Base-by-base conservation (phyloP, 352 stramenopile genomes). In the Phytophthora pluvialis region DNA sequence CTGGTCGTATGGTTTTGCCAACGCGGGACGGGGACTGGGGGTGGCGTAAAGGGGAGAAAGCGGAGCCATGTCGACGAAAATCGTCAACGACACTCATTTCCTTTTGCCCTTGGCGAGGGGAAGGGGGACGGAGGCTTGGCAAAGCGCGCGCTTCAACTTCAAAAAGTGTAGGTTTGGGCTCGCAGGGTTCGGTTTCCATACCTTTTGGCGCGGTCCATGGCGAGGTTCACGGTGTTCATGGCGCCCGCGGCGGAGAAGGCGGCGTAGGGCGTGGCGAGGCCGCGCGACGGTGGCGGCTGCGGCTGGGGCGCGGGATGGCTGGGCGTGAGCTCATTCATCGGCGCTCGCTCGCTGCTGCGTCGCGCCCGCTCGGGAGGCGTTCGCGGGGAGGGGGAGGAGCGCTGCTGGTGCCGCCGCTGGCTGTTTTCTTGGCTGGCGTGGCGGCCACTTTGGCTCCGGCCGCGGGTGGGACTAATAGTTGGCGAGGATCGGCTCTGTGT, bases 291-390 rank as follows among this genome's bases (percentile, higher is more conserved):
- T 45, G 68, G 28, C 40, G 43, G 53, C 32, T 63, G 28, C 32
- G 62, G 50, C 16, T 64, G 63, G 10, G 45, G 62, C 49, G 47
- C 55, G 18, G 60, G 43, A 67, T 71, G 55, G 43, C 59, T 73
- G 55, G 70, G 65, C 65, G 73, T 67, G 50, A 78, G 67, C 48
- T 81, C 73, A 69, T 81, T 78, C 73, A 80, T 80, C 52, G 42
- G 51, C 70, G 53, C 51, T 68, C 44, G 31, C 43, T 57, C 46
- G 57, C 57, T 47, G 42, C 31, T 35, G 31, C 31, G 31, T 35
- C 31, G 31, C 31, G 31, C 50, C 56, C 56, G 56, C 56, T 72
- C 43, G 45, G 51, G 53, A 52, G 49, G 48, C 53, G 53, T 54
- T 50, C 35, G 52, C 50, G 45, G 31, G 42, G 39, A 31, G 57